phyloP scores from a whole-genome alignment of 2,329 filamentous ascomycete genomes.

The Scedosporium apiospermum region DNA sequence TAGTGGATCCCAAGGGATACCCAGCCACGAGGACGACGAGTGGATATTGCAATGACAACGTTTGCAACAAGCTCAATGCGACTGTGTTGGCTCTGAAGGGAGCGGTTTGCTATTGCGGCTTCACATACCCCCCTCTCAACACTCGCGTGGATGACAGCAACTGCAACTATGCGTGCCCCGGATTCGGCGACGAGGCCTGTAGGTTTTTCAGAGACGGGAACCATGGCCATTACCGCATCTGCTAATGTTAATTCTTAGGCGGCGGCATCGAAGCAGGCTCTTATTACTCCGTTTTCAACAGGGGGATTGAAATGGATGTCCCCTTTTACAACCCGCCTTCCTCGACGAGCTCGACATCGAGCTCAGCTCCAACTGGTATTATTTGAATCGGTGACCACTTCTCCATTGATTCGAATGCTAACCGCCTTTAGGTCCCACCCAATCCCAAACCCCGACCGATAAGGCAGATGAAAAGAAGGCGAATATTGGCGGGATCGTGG shows the following conservation, averaged over 20 bases:
- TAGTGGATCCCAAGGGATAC: conserved; percentile 17
- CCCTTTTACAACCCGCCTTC: conserved; percentile 18
- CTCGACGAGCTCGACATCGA: conserved; percentile 17
- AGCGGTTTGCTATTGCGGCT: conserved; percentile 65
- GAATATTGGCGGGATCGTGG: conserved; percentile 76
- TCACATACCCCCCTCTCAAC: conserved; percentile 50
- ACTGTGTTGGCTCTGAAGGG: conserved; percentile 54
- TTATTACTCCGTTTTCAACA: conserved; percentile 40
- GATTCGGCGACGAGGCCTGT: conserved; percentile 56
- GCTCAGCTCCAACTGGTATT: conserved; percentile 9
- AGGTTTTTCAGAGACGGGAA: conserved; percentile 21
- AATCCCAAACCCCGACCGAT: background rate
- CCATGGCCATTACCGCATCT: too few relatives aligned
- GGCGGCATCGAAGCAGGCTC: conserved; percentile 22
- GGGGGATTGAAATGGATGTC: conserved; percentile 32
- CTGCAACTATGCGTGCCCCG: conserved; percentile 59
- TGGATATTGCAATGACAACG: conserved; percentile 28
- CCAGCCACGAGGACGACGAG: conserved; percentile 19
- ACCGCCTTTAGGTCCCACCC: background rate
- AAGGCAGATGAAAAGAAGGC: conserved; percentile 22
- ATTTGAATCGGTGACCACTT: background rate
- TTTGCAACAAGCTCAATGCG: conserved; percentile 32
- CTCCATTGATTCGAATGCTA: too few relatives aligned
- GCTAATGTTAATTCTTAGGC: conserved; percentile 14
- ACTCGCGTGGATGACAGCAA: conserved; percentile 44